Evolutionary conservation across 2,329 filamentous ascomycete species (phyloP), one percentile per base, ranked within the genome.

Genomic region (Cercospora sp.): DNA sequence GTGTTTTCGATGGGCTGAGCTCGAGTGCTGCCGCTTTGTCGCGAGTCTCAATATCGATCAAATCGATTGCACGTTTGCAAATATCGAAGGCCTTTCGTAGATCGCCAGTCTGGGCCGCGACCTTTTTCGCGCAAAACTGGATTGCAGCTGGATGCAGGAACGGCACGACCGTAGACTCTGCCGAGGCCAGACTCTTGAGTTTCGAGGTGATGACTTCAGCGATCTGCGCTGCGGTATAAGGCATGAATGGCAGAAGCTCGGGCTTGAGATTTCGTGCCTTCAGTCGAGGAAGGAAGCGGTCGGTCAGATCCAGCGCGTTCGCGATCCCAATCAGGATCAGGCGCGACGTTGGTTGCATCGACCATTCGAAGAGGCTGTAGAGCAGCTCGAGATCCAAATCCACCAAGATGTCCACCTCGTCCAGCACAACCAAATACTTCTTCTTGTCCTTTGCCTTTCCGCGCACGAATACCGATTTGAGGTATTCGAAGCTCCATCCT

Each of bases 291-390:
- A 99, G 85, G 74, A 97, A 97, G 9, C 95, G 91, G 78, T 98
- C 95, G 0, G 95, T 99, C 66, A 99, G 84, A 78, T 99, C 95
- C 64, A 99, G 85, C 3, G 95, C 95, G 76, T 99, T 99, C 74
- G 95, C 95, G 76, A 99, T 97, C 59, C 95, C 95, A 61, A 99
- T 87, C 18, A 99, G 84, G 40, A 95, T 84, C 5, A 99, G 88
- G 21, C 88, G 88, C 0, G 95, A 97, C 1, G 88, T 87, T 71
- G 89, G 89, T 70, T 92, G 88, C 75, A 99, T 83, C 1, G 95
- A 96, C 94, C 94, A 98, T 78, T 97, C 94, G 74, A 99, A 97
- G n/a, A 99, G 84, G 70, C 89, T 91, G 81, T 98, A 97, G 13
- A 99, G 84, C 65, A 95, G 90, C 73, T 96, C 93, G 67, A 95